Evolutionary conservation across 352 stramenopile genomes (phyloP), one percentile per base, ranked within the genome.

Genomic region (Globisporangium mamillatum): DNA sequence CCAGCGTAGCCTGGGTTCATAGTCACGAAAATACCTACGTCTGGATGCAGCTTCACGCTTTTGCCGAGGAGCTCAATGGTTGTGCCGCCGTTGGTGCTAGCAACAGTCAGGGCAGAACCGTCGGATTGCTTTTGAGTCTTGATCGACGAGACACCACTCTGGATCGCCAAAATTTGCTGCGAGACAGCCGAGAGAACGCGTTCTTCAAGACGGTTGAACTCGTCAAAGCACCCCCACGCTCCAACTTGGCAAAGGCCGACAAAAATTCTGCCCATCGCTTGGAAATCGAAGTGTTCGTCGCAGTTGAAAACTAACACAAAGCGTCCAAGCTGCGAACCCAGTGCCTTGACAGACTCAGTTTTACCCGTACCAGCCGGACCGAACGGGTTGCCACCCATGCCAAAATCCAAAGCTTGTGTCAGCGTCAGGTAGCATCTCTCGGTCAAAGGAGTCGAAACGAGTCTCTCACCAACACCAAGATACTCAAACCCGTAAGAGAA

Each of bases 221-320:
- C 98, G 81, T 99, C 98, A 72, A 99, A 99, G 74, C 98, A 99
- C 5, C 97, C 98, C 98, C 98, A 99, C 36, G 97, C 98, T 59
- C 98, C 98, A 53, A 99, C 97, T 91, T 99, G 98, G 63, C 97
- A 99, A 48, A 99, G 86, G 57, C 98, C 98, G 53, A 98, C 95
- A 75, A 99, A 99, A 68, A 99, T 98, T 32, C 98, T 88, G 34
- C 98, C 98, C 97, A 99, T 99, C 3, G 97, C 97, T 72, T 98
- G 96, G 80, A 99, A 99, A 77, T 99, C 98, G 76, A 99, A 99
- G 38, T 97, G 90, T 75, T 99, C 98, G 66, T 99, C 98, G 86
- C 98, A 99, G 80, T 99, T 99, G 86, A 99, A 99, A 25, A 99
- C 98, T 41, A 99, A 73, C 29, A 99, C 98, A 77, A 99, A 99